phyloP scores from a whole-genome alignment of 768 basidiomycete genomes.

The Rossbeevera mucosa region DNA sequence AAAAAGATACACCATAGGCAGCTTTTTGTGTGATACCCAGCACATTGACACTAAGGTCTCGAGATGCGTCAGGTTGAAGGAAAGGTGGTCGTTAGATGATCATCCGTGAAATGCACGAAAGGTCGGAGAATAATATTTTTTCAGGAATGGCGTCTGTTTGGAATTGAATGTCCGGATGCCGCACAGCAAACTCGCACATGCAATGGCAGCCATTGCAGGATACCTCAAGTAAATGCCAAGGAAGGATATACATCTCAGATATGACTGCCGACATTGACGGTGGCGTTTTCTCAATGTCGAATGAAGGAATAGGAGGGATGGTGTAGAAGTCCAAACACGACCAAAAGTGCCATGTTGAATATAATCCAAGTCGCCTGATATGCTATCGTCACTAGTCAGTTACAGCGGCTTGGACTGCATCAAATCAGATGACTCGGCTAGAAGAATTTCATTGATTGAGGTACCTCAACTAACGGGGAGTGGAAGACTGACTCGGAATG shows the following conservation, averaged over 20 bases:
- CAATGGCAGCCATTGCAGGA: too few species aligned
- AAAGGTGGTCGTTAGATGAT: too few species aligned
- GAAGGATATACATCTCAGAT: conserved; percentile 40
- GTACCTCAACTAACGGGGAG: too few species aligned
- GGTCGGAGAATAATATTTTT: too few species aligned
- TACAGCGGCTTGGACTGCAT: too few species aligned
- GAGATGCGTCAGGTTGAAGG: too few species aligned
- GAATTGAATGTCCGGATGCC: not conserved
- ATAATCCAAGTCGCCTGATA: conserved; percentile 26
- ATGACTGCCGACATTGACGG: conserved; percentile 3
- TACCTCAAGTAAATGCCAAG: conserved; percentile 32
- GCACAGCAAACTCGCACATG: conserved; percentile 1
- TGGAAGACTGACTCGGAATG: too few species aligned
- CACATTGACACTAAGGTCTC: too few species aligned
- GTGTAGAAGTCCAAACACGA: conserved; percentile 36
- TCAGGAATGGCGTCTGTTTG: conserved; percentile 21
- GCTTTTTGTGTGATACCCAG: too few species aligned
- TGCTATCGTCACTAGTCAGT: not conserved
- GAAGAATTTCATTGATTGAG: too few species aligned
- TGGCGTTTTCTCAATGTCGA: conserved; percentile 13
- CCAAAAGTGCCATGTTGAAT: conserved; percentile 26
- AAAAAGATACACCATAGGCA: too few species aligned
- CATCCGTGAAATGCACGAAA: too few species aligned
- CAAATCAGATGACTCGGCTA: conserved; percentile 26
- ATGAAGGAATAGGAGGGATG: conserved; percentile 33